Conservation (phyloP, 2,329 filamentous ascomycete species). For the Curvularia sp. region DNA sequence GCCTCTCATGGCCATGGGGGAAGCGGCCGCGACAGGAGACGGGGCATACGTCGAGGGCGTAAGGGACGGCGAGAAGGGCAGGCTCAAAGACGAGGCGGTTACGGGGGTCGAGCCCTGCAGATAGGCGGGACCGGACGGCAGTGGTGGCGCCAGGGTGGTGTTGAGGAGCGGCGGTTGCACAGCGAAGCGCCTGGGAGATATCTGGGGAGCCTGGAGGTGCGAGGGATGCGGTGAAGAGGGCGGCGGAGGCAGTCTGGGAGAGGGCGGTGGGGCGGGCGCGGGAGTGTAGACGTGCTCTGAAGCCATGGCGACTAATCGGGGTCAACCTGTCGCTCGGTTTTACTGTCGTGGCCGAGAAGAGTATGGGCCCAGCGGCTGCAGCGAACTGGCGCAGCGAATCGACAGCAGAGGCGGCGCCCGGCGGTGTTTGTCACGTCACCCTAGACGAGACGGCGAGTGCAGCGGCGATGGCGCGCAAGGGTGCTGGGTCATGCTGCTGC, state of each 20-base stretch:
- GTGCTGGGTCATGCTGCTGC: slow-evolving; percentile 19
- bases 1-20: slow-evolving; percentile 48
- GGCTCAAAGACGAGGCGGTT: slow-evolving; percentile 47
- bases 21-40: slow-evolving; percentile 39
- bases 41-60: slow-evolving; percentile 45
- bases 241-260: slow-evolving; percentile 29
- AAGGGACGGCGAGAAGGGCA: slow-evolving; percentile 48
- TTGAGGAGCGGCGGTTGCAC: slow-evolving; percentile 53
- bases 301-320: slow-evolving; percentile 20
- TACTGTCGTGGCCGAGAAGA: slow-evolving; percentile 2
- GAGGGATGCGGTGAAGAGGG: slow-evolving; percentile 26
- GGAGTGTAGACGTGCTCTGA: slow-evolving; percentile 18
- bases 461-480: slow-evolving; percentile 17
- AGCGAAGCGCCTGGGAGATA: slow-evolving; percentile 46
- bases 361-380: slow-evolving; percentile 43
- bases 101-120: slow-evolving; percentile 49
- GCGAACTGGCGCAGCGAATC: slow-evolving; percentile 32
- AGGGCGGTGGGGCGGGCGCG: slow-evolving; percentile 26
- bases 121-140: slow-evolving; percentile 29
- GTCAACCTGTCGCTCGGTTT: slow-evolving; percentile 6
- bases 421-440: slow-evolving; percentile 31
- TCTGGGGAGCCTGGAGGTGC: slow-evolving; percentile 30
- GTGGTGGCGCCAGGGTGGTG: slow-evolving; percentile 50
- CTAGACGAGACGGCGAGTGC: slow-evolving; percentile 16
- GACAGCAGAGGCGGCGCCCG: slow-evolving; percentile 23